Conservation (phyloP, 1,284 basidiomycete species). For the Coriolopsis trogii region DNA sequence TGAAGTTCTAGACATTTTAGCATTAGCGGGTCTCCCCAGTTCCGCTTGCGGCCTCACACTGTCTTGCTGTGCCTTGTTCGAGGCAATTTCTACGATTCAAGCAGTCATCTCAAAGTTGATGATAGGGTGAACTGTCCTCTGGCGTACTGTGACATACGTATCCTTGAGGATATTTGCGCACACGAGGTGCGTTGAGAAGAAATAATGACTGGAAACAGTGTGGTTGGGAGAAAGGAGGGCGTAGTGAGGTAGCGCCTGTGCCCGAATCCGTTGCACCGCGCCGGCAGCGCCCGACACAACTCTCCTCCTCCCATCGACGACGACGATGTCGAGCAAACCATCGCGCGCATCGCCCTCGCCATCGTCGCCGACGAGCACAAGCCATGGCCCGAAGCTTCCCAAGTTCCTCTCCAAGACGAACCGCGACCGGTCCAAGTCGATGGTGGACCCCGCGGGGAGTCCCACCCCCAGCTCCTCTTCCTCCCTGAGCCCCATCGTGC, state of each 20-base stretch:
- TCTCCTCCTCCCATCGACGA: slow-evolving; percentile 25
- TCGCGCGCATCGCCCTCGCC: slow-evolving; percentile 34
- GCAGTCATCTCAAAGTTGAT: too few relatives aligned
- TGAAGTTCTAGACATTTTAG: too few relatives aligned
- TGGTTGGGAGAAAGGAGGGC: neutral
- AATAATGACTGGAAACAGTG: too few relatives aligned
- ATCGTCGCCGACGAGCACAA: slow-evolving; percentile 36
- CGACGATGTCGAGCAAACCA: slow-evolving; percentile 35
- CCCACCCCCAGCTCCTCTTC: slow-evolving; percentile 45
- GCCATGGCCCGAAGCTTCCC: slow-evolving; percentile 55
- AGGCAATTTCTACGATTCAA: too few relatives aligned
- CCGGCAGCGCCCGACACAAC: slow-evolving; percentile 15
- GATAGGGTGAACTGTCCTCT: too few relatives aligned
- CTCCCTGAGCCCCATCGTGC: slow-evolving; percentile 25
- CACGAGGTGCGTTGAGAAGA: too few relatives aligned
- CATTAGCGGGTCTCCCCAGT: too few relatives aligned
- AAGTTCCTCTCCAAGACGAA: slow-evolving; percentile 67
- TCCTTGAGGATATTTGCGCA: too few relatives aligned
- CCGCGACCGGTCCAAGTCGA: slow-evolving; percentile 62
- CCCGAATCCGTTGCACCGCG: slow-evolving; percentile 1
- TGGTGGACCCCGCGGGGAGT: slow-evolving; percentile 46
- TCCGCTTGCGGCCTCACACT: too few relatives aligned
- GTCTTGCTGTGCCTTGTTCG: too few relatives aligned
- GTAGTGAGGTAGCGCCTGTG: neutral
- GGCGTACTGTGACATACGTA: too few relatives aligned